Base-by-base conservation (phyloP, 352 stramenopile genomes). In the Globisporangium solare region DNA sequence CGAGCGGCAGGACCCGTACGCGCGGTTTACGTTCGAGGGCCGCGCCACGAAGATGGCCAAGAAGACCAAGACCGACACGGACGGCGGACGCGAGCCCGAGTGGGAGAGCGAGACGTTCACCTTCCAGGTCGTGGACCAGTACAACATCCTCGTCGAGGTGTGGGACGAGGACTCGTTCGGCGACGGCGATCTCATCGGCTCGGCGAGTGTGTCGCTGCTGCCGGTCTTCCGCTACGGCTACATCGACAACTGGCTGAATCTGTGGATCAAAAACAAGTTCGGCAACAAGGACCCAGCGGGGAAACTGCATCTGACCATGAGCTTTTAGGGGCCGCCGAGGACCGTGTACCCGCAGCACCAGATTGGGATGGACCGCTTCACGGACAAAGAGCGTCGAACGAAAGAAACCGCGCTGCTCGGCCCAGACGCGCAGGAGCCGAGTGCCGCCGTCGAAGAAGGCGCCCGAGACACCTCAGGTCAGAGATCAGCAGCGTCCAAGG, bases 101-200 rank as follows among this genome's bases (percentile, higher is more conserved):
- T 98, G 92, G 92, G 76, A 79, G 18, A 70, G 92, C 52, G 73
- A 97, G 53, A 40, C 59, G 12, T 86, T 97, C 47, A 47, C 39
- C n/a, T 92, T 98, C 55, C 76, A 96, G 37, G 70, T 98, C 46
- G 94, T 98, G 4, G 93, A 98, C 59, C 90, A 98, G 62, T 96
- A 92, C 66, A 91, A 85, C 50, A 73, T 98, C 52, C 56, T 79
- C 22, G 70, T 98, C 21, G 88, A 98, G 54, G 76, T 89, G 55
- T 97, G 86, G 77, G 92, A 98, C 54, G 85, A 97, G 54, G 91
- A 97, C 63, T 76, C 77, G n/a, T 67, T 97, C 37, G 79, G 85
- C n/a, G 73, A 87, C 43, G 85, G 97, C 59, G 88, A 96, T 48
- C 70, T 97, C 53, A 96, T 98, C 45, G 94, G 93, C 12, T 70